Base-by-base conservation (phyloP, 306 rosid genomes). In the Vachellia pachyceras region DNA sequence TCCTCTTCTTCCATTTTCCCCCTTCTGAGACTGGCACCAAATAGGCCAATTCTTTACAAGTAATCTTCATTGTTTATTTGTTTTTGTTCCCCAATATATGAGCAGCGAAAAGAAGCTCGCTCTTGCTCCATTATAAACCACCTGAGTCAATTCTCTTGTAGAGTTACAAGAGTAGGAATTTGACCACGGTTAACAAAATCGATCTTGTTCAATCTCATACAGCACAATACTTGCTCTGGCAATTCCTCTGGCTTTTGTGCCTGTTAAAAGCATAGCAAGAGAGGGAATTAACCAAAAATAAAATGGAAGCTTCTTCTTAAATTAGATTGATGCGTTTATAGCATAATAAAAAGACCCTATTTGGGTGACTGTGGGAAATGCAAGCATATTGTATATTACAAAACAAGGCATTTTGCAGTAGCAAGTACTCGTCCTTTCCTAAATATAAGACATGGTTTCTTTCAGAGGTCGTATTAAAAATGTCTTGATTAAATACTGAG, bases 181-280 rank as follows among this genome's bases (percentile, higher is more conserved):
- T 90, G 97, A 9, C 99, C 98, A 60, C 76, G 89, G 86, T 95
- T 93, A 63, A 88, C 92, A 45, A 95, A 88, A 76, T 93, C 98
- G 67, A 93, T 77, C 87, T 90, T 90, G 42, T 95, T 93, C 89
- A 95, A 81, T 1, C 97, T 76, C 79, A 89, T 44, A 69, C 98
- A 93, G 80, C 97, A 90, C 79, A 95, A 76, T 29, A 93, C 97
- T 86, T 91, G 81, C 78, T 95, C 99, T 0, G 99, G 99, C 79
- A 95, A 79, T 83, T 95, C 98, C 82, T 95, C 97, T 75, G 80
- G 82, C 58, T 95, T 95, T 81, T 93, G 98, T 83, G 98, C 98
- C 98, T 95, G 89, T 7, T 65, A 66, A 57, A 50, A 68, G 33
- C 50, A 79, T 47, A 50, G 18, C 47, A 36, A 57, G 3, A 65